These are phyloP conservation scores for Apiospora saccharicola DNA, from an alignment of 2,329 filamentous ascomycete species.

Conservation along the genomic window DNA sequence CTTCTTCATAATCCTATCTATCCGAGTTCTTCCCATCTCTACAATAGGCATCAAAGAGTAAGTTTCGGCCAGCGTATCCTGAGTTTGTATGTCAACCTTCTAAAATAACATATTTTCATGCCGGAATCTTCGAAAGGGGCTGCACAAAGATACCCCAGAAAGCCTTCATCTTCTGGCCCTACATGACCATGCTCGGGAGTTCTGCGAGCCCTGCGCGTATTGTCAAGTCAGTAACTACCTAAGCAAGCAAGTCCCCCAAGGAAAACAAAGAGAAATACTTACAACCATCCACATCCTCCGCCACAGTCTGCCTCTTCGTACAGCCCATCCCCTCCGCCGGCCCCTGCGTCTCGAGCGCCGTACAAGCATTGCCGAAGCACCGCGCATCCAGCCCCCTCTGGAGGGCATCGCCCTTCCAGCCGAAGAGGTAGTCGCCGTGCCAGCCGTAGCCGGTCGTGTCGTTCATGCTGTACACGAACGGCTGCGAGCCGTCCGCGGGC, in stretches of 20 bases:
- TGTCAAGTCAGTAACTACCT: not conserved
- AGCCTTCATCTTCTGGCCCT: too few relatives aligned
- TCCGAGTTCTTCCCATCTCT: too few relatives aligned
- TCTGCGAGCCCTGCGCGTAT: not conserved
- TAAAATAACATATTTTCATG: too few relatives aligned
- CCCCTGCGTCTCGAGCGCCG: slow-evolving; percentile 40
- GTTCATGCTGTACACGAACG: slow-evolving; percentile 47
- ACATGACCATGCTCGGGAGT: slow-evolving; percentile 16
- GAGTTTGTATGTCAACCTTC: too few relatives aligned
- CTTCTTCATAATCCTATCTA: too few relatives aligned
- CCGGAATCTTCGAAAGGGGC: too few relatives aligned
- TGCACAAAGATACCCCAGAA: too few relatives aligned
- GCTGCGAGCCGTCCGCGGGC: slow-evolving; percentile 43
- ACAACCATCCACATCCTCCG: slow-evolving; percentile 35
- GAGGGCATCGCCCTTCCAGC: slow-evolving; percentile 27
- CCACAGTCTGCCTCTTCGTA: slow-evolving; percentile 36
- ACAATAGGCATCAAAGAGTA: too few relatives aligned
- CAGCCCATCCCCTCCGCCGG: slow-evolving; percentile 39
- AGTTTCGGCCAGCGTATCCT: too few relatives aligned
- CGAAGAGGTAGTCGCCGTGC: slow-evolving; percentile 28
- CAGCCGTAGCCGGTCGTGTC: slow-evolving; percentile 34
- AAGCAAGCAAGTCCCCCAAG: not conserved
- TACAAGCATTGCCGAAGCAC: slow-evolving; percentile 44
- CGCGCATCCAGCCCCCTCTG: slow-evolving; percentile 34
- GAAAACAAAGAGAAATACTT: not conserved